Evolutionary conservation across 257 asterid species (phyloP), one percentile per base, ranked within the genome.

Genomic region (Scutellaria galericulata): DNA sequence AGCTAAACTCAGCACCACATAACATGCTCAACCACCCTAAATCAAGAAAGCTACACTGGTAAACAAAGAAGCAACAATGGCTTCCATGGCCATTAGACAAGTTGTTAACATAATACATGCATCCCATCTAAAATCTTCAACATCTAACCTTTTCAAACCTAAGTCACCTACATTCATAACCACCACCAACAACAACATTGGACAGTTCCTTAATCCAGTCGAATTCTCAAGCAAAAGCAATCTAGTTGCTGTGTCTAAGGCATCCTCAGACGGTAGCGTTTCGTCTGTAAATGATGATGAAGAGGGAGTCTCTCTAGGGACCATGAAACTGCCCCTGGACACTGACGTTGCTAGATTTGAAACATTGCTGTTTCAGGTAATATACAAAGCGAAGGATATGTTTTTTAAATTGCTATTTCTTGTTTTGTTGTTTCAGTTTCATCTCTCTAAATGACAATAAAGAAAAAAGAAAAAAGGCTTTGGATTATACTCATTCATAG

Each of bases 281-380:
- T 67, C 82, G 10, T n/a, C 84, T 7, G 42, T 66, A 1, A 64
- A 62, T 27, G 75, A 71, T 35, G 84, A 72, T 24, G 93, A 86
- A 5, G 96, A 87, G 7, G 98, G 98, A 7, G 93, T 89, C 72
- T 86, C 97, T 46, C 72, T 91, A 58, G 97, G 97, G 24, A 89
- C 98, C 68, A 76, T 93, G 96, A 93, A 91, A 48, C 88, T 93
- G 48, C 98, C 98, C 7, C 42, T 70, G 2, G 69, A 93, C 71
- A 86, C 85, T 50, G 96, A 93, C 65, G 67, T 93, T 9, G 74
- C 85, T 56, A 82, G 96, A 82, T 93, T 93, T 51, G 98, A 93
- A 78, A 79, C 86, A n/a, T 64, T 93, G 77, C 86, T 91, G 51
- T 91, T 93, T 82, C 98, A 93, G 98, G 97, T 90, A 22, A 51